Conservation (phyloP, 108 stramenopile genomes). For the Ochromonas danica region DNA sequence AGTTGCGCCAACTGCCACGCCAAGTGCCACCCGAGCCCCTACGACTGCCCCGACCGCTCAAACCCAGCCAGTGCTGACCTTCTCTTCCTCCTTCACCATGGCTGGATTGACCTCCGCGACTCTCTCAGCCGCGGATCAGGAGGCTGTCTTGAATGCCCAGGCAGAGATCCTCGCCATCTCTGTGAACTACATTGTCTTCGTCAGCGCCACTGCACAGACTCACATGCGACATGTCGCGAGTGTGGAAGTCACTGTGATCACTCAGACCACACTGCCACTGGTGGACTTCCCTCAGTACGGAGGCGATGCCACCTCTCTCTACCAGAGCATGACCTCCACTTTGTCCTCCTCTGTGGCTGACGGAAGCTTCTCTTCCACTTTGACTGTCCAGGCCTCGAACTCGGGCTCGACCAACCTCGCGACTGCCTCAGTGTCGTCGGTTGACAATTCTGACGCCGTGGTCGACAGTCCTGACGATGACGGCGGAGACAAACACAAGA, state of each 20-base stretch:
- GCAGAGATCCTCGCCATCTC: no score
- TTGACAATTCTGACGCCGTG: no score
- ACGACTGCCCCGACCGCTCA: not conserved
- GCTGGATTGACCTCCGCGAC: not conserved
- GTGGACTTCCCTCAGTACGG: not conserved
- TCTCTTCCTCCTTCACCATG: not conserved
- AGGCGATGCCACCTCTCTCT: not conserved
- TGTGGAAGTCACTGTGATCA: not conserved
- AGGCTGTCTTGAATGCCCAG: no score
- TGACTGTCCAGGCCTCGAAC: no score
- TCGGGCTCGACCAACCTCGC: no score
- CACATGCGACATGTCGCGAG: no score
- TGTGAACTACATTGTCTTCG: no score
- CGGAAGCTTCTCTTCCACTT: not conserved
- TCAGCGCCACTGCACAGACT: no score
- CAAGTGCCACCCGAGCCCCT: not conserved
- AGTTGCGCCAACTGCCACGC: not conserved
- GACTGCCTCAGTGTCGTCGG: no score
- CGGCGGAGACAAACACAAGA: no score
- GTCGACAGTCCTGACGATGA: no score
- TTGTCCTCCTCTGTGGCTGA: not conserved
- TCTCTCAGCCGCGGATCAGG: not conserved
- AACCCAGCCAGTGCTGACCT: not conserved
- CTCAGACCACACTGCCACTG: not conserved
- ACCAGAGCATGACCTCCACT: not conserved